phyloP scores from a whole-genome alignment of 2,329 filamentous ascomycete species.

The Calcarisporium arbuscula region DNA sequence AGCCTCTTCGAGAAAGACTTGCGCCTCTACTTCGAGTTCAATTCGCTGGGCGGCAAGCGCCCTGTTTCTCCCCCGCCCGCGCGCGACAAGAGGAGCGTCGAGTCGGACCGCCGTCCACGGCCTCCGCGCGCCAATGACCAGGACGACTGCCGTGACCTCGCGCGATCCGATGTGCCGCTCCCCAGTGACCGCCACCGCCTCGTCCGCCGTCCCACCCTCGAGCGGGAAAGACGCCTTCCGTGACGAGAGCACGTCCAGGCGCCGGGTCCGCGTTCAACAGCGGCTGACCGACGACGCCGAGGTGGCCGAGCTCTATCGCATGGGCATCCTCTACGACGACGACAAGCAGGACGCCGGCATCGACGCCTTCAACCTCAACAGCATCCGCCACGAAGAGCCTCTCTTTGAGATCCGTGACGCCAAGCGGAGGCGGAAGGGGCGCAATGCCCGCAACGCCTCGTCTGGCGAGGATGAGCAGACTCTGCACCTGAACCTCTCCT shows the following conservation, averaged over 20 bases:
- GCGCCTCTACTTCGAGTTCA: not conserved
- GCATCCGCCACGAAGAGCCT: conserved; percentile 31
- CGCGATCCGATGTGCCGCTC: conserved; percentile 26
- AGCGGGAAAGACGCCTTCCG: conserved; percentile 42
- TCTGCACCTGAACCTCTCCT: conserved; percentile 34
- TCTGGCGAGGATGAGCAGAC: conserved; percentile 18
- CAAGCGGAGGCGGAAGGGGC: conserved; percentile 23
- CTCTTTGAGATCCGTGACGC: conserved; percentile 30
- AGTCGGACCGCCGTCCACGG: not conserved
- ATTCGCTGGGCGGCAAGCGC: no score
- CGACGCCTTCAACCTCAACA: conserved; percentile 30
- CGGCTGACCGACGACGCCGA: conserved; percentile 25
- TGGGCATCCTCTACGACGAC: conserved; percentile 39
- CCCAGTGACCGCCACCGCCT: conserved; percentile 29
- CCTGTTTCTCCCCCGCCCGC: conserved; percentile 1
- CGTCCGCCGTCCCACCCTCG: conserved; percentile 33
- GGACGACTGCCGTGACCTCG: conserved; percentile 28
- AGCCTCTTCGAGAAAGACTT: conserved; percentile 7
- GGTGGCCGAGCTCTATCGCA: conserved; percentile 34
- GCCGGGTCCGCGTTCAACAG: conserved; percentile 18
- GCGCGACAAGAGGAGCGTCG: conserved; percentile 1
- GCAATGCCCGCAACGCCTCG: conserved; percentile 13
- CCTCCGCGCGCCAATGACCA: conserved; percentile 11
- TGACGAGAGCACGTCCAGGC: conserved; percentile 31
- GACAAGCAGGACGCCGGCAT: conserved; percentile 23